Evolutionary conservation across 805 yeast genomes (phyloP).

Genomic region (Wickerhamiella bombiphila): DNA sequence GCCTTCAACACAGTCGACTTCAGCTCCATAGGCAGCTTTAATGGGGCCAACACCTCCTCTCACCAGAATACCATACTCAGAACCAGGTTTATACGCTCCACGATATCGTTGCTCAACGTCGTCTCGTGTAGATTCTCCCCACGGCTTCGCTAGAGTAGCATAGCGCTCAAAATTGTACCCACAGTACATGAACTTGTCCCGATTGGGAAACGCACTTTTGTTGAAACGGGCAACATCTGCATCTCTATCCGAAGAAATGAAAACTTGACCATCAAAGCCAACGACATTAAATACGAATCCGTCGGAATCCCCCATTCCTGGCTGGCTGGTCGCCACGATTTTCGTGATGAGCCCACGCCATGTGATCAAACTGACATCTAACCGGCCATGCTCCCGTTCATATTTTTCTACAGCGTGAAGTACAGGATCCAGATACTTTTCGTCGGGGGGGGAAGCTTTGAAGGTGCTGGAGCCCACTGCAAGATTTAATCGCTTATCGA

Average conservation of each 20-base stretch:
- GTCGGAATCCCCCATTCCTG: slow-evolving; percentile 28
- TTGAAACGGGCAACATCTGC: slow-evolving; percentile 3
- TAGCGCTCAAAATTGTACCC: slow-evolving; percentile 76
- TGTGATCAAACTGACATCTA: slow-evolving; percentile 55
- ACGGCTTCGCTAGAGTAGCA: slow-evolving; percentile 54
- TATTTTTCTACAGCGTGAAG: slow-evolving; percentile 38
- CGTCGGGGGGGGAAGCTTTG: slow-evolving; percentile 31
- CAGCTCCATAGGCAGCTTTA: slow-evolving; percentile 65
- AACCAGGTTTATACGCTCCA: slow-evolving; percentile 37
- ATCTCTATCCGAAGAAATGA: slow-evolving; percentile 28
- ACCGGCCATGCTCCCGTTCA: slow-evolving; percentile 38
- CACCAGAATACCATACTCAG: slow-evolving; percentile 70
- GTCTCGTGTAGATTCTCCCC: slow-evolving; percentile 52
- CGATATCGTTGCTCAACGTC: slow-evolving; percentile 53
- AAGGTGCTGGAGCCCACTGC: slow-evolving; percentile 50
- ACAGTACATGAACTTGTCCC: slow-evolving; percentile 22
- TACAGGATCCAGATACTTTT: slow-evolving; percentile 43
- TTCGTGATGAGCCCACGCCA: slow-evolving; percentile 77
- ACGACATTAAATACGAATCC: slow-evolving; percentile 47
- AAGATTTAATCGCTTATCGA: slow-evolving; percentile 44
- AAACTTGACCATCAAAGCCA: slow-evolving; percentile 44
- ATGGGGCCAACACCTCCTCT: slow-evolving; percentile 69
- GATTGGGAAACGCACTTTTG: slow-evolving; percentile 13
- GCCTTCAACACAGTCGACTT: slow-evolving; percentile 83
- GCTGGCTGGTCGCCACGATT: slow-evolving; percentile 53